A percentile compares a stretch with the other conserved stretches of the same genome.
phyloP scores from a whole-genome alignment of 2,329 filamentous ascomycete genomes.

The Epichloe coenophiala region DNA sequence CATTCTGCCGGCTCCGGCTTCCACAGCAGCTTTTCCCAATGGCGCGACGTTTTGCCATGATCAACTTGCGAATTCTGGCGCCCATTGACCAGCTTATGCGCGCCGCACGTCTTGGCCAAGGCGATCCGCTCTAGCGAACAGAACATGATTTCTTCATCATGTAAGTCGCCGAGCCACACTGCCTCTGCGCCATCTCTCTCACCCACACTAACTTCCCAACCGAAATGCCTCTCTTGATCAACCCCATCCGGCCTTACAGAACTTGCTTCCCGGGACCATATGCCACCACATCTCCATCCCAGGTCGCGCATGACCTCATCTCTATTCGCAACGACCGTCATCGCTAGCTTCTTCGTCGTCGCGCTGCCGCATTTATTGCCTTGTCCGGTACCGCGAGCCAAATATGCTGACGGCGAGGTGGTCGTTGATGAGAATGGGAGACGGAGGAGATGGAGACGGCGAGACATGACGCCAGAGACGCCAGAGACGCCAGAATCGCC shows the following conservation, averaged over 20 bases:
- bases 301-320: constrained; percentile 87
- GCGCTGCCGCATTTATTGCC: constrained; percentile 80
- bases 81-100: neutral
- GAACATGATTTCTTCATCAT: constrained; percentile 10
- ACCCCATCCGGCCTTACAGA: neutral
- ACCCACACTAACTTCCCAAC: constrained; percentile 1
- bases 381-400: constrained; percentile 68
- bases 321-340: constrained; percentile 85
- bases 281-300: constrained; percentile 85
- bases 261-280: constrained; percentile 22
- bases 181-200: neutral
- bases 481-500: constrained; percentile 22
- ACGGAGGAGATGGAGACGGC: constrained; percentile 30
- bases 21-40: neutral
- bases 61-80: neutral
- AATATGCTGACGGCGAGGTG: constrained; percentile 57
- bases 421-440: constrained; percentile 31
- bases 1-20: constrained; percentile 7
- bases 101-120: neutral
- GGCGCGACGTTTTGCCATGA: neutral
- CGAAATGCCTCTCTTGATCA: constrained; percentile 1
- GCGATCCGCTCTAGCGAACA: neutral
- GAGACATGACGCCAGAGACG: constrained; percentile 19
- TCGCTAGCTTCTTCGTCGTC: constrained; percentile 84
- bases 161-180: constrained; percentile 7